Base-by-base conservation (phyloP, 495 filamentous ascomycete genomes). In the Penicillium waksmanii region DNA sequence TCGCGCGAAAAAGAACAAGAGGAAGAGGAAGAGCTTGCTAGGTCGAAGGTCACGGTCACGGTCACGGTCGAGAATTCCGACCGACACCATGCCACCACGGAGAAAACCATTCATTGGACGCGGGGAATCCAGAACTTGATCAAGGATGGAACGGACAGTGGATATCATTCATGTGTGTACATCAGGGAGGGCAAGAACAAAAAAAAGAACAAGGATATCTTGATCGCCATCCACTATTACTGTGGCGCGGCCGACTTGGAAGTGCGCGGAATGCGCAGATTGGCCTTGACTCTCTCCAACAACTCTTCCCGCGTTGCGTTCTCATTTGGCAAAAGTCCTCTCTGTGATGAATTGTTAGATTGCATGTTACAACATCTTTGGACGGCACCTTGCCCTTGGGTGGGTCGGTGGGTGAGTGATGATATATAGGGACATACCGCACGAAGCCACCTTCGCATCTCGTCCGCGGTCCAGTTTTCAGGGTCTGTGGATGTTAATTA, bases 271-370 rank as follows among this genome's bases (percentile, higher is more conserved):
- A 70, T 58, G 17, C 87, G 81, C 80, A 96, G 78, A 69, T 96
- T 96, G 3, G 88, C 87, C 73, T 83, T 88, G 12, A 98, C 84
- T 62, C 92, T 79, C 63, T 92, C 91, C 3, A 96, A 68, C 7
- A 98, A 75, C 68, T 95, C 84, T 49, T 92, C 90, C 17, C 86
- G 83, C 7, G 85, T 89, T 53, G 89, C 89, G 11, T 76, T 80
- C 1, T 82, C 74, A 56, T 78, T 79, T 11, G 91, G 89, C 63
- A 89, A 73, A 4, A 96, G 82, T 27, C 88, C 87, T 56, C 93
- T 85, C 92, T 96, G 53, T 19, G 31, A 52, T 51, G 31, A 50
- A 42, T 21, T 54, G 68, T 53, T 62, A 57, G n/a, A 27, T 34
- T 19, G 21, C n/a, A 44, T 25, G 8, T 57, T 53, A 19, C 11